A percentile compares a stretch with the other conserved stretches of the same genome.
Conservation (phyloP, 1,139 yeast species). For the Martiniozyma asiatica region DNA sequence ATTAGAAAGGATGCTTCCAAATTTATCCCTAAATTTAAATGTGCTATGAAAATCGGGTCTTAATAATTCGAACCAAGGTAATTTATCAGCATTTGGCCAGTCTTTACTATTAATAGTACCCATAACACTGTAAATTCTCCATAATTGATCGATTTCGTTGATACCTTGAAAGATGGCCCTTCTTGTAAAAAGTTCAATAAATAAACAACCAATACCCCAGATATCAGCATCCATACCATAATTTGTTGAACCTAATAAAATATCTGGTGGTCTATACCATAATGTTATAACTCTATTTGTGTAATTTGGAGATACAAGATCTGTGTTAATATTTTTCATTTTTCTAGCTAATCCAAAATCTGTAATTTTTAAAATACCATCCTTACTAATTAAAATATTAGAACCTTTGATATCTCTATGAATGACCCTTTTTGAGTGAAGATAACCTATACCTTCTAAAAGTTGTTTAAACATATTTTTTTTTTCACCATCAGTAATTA, state of each 20-base stretch:
- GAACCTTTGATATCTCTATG: constrained; percentile 96
- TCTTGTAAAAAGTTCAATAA: constrained; percentile 69
- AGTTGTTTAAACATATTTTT: constrained; percentile 70
- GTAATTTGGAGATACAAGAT: constrained; percentile 54
- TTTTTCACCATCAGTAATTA: constrained; percentile 52
- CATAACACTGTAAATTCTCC: constrained; percentile 66
- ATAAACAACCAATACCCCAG: constrained; percentile 94
- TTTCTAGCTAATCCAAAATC: constrained; percentile 91
- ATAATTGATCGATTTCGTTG: constrained; percentile 78
- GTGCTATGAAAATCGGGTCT: constrained; percentile 42
- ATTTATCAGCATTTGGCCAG: constrained; percentile 66
- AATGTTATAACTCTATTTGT: constrained; percentile 91
- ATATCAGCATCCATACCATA: constrained; percentile 88
- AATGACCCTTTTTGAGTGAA: constrained; percentile 68
- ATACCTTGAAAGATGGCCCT: constrained; percentile 75
- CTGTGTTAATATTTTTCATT: constrained; percentile 44
- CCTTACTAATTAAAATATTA: constrained; percentile 61
- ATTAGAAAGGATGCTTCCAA: constrained; percentile 32
- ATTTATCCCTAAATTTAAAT: constrained; percentile 38
- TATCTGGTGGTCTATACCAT: constrained; percentile 97
- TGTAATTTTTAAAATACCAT: constrained; percentile 73
- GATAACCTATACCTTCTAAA: constrained; percentile 66
- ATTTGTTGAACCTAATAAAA: constrained; percentile 77
- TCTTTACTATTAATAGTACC: constrained; percentile 70
- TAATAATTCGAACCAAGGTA: constrained; percentile 91